These are phyloP conservation scores for Diplodia mutila DNA, from an alignment of 2,329 filamentous ascomycete species.

Conservation along the genomic window DNA sequence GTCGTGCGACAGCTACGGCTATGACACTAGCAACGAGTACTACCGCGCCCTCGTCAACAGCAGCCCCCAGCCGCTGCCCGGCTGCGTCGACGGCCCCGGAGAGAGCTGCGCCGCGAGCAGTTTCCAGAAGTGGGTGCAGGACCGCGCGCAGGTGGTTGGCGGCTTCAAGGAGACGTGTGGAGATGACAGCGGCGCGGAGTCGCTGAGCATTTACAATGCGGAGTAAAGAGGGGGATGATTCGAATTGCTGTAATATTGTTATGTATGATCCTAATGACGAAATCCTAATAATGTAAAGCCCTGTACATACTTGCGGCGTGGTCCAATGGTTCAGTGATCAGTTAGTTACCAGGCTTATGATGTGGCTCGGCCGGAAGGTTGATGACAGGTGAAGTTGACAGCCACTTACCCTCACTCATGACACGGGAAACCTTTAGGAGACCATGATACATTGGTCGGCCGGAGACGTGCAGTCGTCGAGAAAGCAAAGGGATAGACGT, in stretches of 20 bases:
- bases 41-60: conserved; percentile 57
- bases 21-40: conserved; percentile 51
- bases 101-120: conserved; percentile 53
- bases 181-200: conserved; percentile 49
- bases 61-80: conserved; percentile 53
- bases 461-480: too few species aligned
- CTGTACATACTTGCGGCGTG: neutral
- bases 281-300: neutral
- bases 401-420: too few species aligned
- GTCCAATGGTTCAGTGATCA: too few species aligned
- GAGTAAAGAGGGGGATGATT: neutral
- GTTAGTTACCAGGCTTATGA: too few species aligned
- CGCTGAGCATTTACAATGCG: conserved; percentile 39
- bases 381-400: too few species aligned
- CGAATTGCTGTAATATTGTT: neutral
- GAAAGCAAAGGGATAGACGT: too few species aligned
- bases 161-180: conserved; percentile 49
- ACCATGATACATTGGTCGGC: too few species aligned
- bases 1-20: conserved; percentile 64
- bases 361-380: too few species aligned
- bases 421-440: too few species aligned
- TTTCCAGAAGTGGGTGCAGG: conserved; percentile 50
- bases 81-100: conserved; percentile 55
- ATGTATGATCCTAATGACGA: neutral
- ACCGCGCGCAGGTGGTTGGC: conserved; percentile 49